A percentile compares a stretch with the other conserved stretches of the same genome.
Evolutionary conservation across 164 flowering plant species (phyloP).

Genomic region (Vitis amurensis): DNA sequence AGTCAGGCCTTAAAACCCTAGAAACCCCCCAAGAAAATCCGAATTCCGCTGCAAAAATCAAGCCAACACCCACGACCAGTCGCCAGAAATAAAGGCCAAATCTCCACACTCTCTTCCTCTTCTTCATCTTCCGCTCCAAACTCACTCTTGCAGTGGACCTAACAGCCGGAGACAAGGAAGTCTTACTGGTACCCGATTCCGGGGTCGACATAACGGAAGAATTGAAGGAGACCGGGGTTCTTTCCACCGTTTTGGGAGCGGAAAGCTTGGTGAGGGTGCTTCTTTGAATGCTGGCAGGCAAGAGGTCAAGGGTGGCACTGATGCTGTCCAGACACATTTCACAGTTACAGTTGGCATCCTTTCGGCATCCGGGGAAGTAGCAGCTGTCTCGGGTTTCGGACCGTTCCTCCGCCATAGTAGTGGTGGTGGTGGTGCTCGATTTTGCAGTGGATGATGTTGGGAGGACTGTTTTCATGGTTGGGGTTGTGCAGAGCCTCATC

Average conservation of each 20-base stretch:
- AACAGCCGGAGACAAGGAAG: constrained; percentile 25
- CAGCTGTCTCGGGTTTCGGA: constrained; percentile 55
- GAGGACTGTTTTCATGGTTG: constrained; percentile 35
- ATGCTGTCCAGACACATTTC: constrained; percentile 82
- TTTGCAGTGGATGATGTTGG: constrained; percentile 33
- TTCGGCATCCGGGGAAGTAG: constrained; percentile 82
- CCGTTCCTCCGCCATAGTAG: constrained; percentile 20
- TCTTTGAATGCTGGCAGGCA: constrained; percentile 53
- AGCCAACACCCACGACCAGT: constrained; percentile 29
- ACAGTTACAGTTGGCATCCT: constrained; percentile 82
- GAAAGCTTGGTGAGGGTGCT: constrained; percentile 56
- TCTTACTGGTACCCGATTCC: constrained; percentile 4
- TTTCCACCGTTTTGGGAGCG: constrained; percentile 10
- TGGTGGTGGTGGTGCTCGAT: constrained; percentile 34
- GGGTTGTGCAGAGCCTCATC: neutral
- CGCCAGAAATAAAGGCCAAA: constrained; percentile 16
- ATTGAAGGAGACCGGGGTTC: constrained; percentile 49
- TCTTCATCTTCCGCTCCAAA: constrained; percentile 16
- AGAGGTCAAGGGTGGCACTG: constrained; percentile 82
- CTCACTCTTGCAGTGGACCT: constrained; percentile 38
- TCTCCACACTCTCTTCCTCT: constrained; percentile 19
- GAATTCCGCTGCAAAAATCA: constrained; percentile 40
- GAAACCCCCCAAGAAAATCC: constrained; percentile 42
- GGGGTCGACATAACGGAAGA: constrained; percentile 51
- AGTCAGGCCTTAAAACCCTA: constrained; percentile 32